Conservation (phyloP, 2,329 filamentous ascomycete species). For the Ophiostoma quercus region DNA sequence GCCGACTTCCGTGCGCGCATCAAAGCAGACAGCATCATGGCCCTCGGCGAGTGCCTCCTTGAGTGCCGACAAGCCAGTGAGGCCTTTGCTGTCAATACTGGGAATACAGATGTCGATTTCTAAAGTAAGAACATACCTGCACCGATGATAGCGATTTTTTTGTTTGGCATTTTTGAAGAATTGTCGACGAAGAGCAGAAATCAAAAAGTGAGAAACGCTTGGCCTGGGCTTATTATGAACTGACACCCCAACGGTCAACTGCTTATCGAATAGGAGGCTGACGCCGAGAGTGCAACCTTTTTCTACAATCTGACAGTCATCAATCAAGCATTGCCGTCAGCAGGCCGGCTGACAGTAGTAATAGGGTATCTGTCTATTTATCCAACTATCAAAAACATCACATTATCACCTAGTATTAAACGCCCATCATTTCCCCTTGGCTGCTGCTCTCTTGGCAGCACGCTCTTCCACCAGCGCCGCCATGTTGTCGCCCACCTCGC, state of each 20-base stretch:
- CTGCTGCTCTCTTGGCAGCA: neutral
- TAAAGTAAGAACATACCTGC: neutral
- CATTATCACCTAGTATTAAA: neutral
- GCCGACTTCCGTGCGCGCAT: slow-evolving; percentile 35
- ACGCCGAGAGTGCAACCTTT: neutral
- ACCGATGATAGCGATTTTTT: neutral
- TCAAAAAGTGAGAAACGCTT: too few species aligned
- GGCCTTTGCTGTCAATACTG: slow-evolving; percentile 9
- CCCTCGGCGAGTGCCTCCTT: slow-evolving; percentile 39
- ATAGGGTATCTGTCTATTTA: neutral
- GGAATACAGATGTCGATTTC: neutral
- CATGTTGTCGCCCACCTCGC: slow-evolving; percentile 34
- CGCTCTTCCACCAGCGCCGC: slow-evolving; percentile 34
- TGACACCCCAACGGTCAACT: neutral
- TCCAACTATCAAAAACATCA: neutral
- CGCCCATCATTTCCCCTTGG: neutral
- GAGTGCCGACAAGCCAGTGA: slow-evolving; percentile 29
- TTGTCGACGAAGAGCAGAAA: too few species aligned
- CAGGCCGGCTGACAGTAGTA: neutral
- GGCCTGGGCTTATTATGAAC: too few species aligned
- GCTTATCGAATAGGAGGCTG: slow-evolving; percentile 2
- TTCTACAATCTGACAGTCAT: slow-evolving; percentile 5
- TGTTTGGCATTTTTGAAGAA: neutral
- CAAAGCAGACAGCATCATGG: slow-evolving; percentile 35
- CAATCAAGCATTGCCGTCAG: neutral